Percentiles rank a stretch among this genome's conserved stretches.
These are phyloP conservation scores for Ceratopteris richardii DNA, from an alignment of 75 land plant species.

Conservation along the genomic window DNA sequence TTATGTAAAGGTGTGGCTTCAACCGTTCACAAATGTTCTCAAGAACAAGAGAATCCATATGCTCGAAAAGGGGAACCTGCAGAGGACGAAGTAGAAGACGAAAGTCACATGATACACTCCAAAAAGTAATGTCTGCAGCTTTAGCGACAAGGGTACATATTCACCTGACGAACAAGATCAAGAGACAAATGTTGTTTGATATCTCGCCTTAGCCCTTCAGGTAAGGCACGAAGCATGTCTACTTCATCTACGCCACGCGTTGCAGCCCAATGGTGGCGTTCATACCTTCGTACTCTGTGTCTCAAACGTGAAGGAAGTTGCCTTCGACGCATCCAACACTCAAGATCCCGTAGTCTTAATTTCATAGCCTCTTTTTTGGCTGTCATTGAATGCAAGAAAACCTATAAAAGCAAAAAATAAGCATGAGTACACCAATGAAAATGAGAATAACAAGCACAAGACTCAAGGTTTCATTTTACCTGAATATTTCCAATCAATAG, in stretches of 20 bases:
- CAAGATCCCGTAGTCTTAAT: conserved; percentile 63
- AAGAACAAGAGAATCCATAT: conserved; percentile 74
- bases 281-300: conserved; percentile 71
- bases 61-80: conserved; percentile 76
- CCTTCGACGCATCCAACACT: conserved; percentile 89
- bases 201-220: conserved; percentile 79
- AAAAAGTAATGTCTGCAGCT: not conserved
- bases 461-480: conserved; percentile 30
- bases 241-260: conserved; percentile 68
- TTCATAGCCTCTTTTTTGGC: conserved; percentile 71
- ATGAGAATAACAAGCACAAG: too few relatives aligned
- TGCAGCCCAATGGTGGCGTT: conserved; percentile 67
- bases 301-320: conserved; percentile 69
- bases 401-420: conserved; percentile 22
- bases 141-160: too few relatives aligned
- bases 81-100: not conserved
- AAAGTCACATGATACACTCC: not conserved
- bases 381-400: conserved; percentile 69
- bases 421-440: too few relatives aligned
- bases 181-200: conserved; percentile 72
- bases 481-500: conserved; percentile 85
- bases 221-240: conserved; percentile 57
- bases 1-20: conserved; percentile 68
- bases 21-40: conserved; percentile 88
- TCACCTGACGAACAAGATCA: conserved; percentile 71